Conservation (phyloP, 2,329 filamentous ascomycete species). For the Microdochium bolleyi region DNA sequence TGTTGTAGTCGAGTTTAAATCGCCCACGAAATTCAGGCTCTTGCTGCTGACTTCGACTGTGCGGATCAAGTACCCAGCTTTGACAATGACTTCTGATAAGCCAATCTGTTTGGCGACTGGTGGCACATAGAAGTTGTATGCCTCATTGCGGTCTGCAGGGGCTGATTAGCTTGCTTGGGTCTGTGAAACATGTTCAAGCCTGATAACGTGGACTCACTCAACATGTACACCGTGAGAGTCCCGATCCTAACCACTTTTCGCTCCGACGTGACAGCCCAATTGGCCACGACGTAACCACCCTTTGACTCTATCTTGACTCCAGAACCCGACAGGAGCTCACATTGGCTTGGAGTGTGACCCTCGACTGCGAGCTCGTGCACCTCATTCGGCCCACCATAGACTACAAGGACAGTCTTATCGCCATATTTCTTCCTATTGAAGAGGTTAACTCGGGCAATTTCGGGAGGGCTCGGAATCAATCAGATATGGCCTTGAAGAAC, state of each 20-base stretch:
- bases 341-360: conserved; percentile 2
- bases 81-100: conserved; percentile 38
- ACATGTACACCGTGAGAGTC: too few species aligned
- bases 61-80: conserved; percentile 57
- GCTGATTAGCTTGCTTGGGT: too few species aligned
- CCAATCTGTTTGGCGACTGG: neutral
- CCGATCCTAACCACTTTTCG: too few species aligned
- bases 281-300: too few species aligned
- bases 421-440: conserved; percentile 26
- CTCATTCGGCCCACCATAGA: conserved; percentile 57
- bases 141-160: conserved; percentile 49
- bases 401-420: conserved; percentile 30
- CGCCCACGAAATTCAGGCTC: conserved; percentile 57
- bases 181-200: too few species aligned
- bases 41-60: conserved; percentile 46
- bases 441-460: too few species aligned
- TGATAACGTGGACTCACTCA: too few species aligned
- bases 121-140: conserved; percentile 63
- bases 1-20: conserved; percentile 61
- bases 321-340: too few species aligned
- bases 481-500: too few species aligned
- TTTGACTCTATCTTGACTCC: too few species aligned
- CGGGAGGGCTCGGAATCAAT: too few species aligned
- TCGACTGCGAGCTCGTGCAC: conserved; percentile 54
- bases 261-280: too few species aligned